Evolutionary conservation across 768 basidiomycete genomes (phyloP).

Genomic region (Pleurotus platypus): DNA sequence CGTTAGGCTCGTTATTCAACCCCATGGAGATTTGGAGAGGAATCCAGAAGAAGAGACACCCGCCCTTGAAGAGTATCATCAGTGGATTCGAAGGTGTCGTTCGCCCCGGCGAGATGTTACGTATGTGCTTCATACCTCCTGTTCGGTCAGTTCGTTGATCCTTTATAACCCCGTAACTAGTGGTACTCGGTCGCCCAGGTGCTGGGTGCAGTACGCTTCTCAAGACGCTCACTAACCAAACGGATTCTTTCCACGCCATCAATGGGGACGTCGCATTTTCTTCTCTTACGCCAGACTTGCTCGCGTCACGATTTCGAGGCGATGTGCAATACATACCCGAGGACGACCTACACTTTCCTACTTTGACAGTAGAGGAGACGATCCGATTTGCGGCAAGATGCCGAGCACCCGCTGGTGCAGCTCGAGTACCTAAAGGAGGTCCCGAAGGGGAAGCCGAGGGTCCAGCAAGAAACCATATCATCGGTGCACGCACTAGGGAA

Average conservation of each 20-base stretch:
- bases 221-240: conserved; percentile 76
- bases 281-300: conserved; percentile 62
- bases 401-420: background rate
- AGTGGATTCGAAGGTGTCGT: conserved; percentile 62
- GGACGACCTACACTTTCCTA: conserved; percentile 85
- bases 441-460: background rate
- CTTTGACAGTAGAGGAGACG: conserved; percentile 72
- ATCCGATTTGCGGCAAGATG: conserved; percentile 1
- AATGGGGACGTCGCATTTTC: conserved; percentile 75
- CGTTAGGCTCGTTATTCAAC: conserved; percentile 58
- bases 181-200: conserved; percentile 83
- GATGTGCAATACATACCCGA: conserved; percentile 81
- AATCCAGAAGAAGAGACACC: conserved; percentile 49
- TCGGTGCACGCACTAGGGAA: conserved; percentile 29
- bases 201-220: conserved; percentile 84
- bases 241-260: conserved; percentile 61
- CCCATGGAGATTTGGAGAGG: conserved; percentile 38
- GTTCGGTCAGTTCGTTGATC: background rate
- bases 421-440: background rate
- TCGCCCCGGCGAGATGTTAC: conserved; percentile 72
- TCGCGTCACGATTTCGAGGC: conserved; percentile 65
- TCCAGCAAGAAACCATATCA: background rate
- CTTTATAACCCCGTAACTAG: conserved; percentile 26
- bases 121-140: conserved; percentile 36
- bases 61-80: conserved; percentile 61